These are phyloP conservation scores for Wallacemonas collosoma DNA, from an alignment of 208 protist genomes.

Conservation along the genomic window DNA sequence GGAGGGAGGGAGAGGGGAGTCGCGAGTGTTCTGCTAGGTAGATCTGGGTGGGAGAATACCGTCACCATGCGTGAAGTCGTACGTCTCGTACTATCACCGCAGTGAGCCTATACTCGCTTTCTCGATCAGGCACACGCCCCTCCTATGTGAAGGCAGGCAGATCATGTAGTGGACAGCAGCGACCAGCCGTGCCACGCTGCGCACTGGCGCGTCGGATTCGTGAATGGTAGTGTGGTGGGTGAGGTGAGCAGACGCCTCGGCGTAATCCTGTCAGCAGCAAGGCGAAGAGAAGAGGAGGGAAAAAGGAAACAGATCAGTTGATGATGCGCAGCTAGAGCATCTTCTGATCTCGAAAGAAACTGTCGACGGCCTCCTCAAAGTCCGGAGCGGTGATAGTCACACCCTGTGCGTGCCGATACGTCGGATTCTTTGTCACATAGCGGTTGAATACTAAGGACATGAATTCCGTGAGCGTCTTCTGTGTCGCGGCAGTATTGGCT, in stretches of 20 bases:
- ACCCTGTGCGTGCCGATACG: slow-evolving; percentile 71
- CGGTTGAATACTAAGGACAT: slow-evolving; percentile 64
- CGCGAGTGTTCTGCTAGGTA: no score
- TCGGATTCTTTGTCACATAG: slow-evolving; percentile 64
- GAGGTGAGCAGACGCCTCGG: not conserved
- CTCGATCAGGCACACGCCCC: no score
- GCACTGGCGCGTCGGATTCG: no score
- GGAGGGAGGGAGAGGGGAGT: no score
- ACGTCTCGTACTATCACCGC: no score
- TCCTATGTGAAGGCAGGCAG: no score
- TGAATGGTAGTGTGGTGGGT: not conserved
- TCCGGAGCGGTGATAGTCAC: slow-evolving; percentile 49
- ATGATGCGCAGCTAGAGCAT: slow-evolving; percentile 26
- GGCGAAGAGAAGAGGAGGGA: not conserved
- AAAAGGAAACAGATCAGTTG: not conserved
- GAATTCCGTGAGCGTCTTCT: slow-evolving; percentile 51
- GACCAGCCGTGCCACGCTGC: no score
- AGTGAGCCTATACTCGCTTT: no score
- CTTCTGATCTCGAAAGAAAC: slow-evolving; percentile 49
- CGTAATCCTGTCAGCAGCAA: not conserved
- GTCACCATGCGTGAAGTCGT: no score
- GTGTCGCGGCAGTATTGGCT: slow-evolving; percentile 49
- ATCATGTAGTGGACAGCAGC: no score
- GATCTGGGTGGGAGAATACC: no score
- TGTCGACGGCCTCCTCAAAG: slow-evolving; percentile 71